Percentiles rank a stretch among this genome's conserved stretches.
Conservation (phyloP, 768 basidiomycete genomes). For the Collybia nuda region DNA sequence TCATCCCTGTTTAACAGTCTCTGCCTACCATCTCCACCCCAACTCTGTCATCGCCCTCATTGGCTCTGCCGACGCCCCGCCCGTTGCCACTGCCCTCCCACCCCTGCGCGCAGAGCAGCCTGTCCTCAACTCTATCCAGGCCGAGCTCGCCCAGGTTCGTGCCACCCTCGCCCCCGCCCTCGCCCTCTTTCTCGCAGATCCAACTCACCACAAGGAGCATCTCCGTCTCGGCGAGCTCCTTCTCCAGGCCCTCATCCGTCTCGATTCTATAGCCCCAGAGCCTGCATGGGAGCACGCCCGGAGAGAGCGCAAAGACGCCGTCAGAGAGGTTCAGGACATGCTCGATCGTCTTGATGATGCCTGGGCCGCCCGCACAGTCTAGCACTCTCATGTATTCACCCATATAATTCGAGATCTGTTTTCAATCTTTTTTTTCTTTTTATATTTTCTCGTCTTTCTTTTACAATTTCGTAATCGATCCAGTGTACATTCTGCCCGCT, state of each 20-base stretch:
- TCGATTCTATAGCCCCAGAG: constrained; percentile 81
- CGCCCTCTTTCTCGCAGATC: constrained; percentile 47
- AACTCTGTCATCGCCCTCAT: constrained; percentile 74
- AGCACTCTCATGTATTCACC: no score
- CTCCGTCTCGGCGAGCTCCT: constrained; percentile 77
- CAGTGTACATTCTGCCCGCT: no score
- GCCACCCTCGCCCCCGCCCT: constrained; percentile 55
- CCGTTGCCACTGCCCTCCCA: constrained; percentile 20
- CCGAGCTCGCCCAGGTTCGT: constrained; percentile 54
- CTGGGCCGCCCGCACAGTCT: constrained; percentile 40
- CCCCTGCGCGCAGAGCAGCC: constrained; percentile 45
- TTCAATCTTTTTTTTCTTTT: no score
- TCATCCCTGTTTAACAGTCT: constrained; percentile 42
- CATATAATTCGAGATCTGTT: no score
- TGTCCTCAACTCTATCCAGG: constrained; percentile 52
- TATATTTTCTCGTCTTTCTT: no score
- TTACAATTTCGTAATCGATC: constrained; percentile 32
- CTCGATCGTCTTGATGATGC: constrained; percentile 78
- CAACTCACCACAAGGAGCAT: constrained; percentile 36
- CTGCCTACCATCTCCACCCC: constrained; percentile 70
- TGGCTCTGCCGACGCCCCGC: constrained; percentile 36
- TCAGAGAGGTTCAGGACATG: constrained; percentile 79
- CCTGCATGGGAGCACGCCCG: constrained; percentile 78
- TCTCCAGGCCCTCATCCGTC: constrained; percentile 80
- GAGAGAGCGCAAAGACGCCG: constrained; percentile 79